phyloP scores from a whole-genome alignment of 2,329 filamentous ascomycete species.

The Paecilomyces formosus region DNA sequence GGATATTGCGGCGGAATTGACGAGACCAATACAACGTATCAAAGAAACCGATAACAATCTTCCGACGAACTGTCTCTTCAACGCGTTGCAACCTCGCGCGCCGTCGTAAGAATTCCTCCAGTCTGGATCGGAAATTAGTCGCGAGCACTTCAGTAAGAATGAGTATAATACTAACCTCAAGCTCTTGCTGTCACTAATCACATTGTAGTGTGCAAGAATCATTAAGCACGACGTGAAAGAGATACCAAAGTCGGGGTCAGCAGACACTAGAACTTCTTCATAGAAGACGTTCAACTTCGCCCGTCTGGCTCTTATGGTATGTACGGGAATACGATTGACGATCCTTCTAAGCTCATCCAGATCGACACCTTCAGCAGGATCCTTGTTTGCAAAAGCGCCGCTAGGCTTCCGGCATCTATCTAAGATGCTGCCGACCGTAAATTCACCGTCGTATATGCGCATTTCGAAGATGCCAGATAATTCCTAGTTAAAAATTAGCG shows the following conservation, averaged over 20 bases:
- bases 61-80: conserved; percentile 85
- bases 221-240: conserved; percentile 88
- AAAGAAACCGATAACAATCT: conserved; percentile 90
- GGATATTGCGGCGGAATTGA: conserved; percentile 67
- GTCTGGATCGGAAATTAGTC: conserved; percentile 41
- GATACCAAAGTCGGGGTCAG: conserved; percentile 82
- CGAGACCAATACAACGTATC: conserved; percentile 85
- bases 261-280: conserved; percentile 90
- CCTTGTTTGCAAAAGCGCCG: conserved; percentile 32
- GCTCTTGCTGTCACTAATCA: conserved; percentile 96
- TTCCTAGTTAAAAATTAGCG: conserved; percentile 43
- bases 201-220: conserved; percentile 96
- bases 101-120: conserved; percentile 90
- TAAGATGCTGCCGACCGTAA: conserved; percentile 79
- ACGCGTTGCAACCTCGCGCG: conserved; percentile 86
- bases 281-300: conserved; percentile 89
- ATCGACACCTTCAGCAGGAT: conserved; percentile 54
- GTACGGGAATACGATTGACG: conserved; percentile 64
- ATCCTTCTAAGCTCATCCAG: conserved; percentile 67
- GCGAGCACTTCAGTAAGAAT: conserved; percentile 3
- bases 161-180: conserved; percentile 53
- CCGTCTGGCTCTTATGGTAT: conserved; percentile 66
- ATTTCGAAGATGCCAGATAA: conserved; percentile 94
- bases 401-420: conserved; percentile 64
- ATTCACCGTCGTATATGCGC: conserved; percentile 88